A percentile compares a stretch with the other conserved stretches of the same genome.
Conservation (phyloP, 768 basidiomycete species). For the Lentinula aciculospora region DNA sequence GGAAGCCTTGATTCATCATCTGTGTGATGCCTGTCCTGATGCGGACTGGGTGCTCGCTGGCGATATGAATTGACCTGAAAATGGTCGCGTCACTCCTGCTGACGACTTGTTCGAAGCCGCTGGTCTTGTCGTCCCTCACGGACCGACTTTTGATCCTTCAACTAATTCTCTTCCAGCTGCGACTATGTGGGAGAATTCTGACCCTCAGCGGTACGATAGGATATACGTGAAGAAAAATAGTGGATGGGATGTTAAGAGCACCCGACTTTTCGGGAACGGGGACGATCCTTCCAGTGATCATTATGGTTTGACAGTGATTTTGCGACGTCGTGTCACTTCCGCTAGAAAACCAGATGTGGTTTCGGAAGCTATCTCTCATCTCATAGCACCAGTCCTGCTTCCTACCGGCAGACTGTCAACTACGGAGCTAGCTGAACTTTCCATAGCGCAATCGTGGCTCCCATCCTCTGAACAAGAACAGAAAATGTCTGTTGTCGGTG, state of each 20-base stretch:
- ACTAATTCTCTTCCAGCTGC: conserved; percentile 12
- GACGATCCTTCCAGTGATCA: conserved; percentile 5
- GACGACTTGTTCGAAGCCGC: conserved; percentile 7
- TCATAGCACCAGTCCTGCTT: background rate
- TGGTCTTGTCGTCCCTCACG: background rate
- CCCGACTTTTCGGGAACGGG: background rate
- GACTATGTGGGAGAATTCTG: conserved; percentile 10
- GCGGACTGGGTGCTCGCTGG: conserved; percentile 15
- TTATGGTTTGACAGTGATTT: background rate
- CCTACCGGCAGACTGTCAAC: background rate
- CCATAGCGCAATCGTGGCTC: background rate
- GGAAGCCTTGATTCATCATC: conserved; percentile 4
- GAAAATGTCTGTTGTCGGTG: background rate
- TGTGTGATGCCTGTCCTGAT: conserved; percentile 3
- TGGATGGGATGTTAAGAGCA: background rate
- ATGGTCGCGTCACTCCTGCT: background rate
- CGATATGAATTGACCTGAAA: conserved; percentile 13
- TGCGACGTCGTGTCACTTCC: background rate
- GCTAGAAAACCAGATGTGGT: background rate
- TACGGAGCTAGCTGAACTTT: background rate
- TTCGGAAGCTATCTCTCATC: background rate
- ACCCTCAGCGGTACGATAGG: conserved; percentile 16
- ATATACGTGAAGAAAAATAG: conserved; percentile 9
- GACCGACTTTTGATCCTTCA: conserved; percentile 13
- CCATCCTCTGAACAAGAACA: background rate